These are phyloP conservation scores for Penicillium nucicola DNA, from an alignment of 495 filamentous ascomycete genomes.

Conservation along the genomic window DNA sequence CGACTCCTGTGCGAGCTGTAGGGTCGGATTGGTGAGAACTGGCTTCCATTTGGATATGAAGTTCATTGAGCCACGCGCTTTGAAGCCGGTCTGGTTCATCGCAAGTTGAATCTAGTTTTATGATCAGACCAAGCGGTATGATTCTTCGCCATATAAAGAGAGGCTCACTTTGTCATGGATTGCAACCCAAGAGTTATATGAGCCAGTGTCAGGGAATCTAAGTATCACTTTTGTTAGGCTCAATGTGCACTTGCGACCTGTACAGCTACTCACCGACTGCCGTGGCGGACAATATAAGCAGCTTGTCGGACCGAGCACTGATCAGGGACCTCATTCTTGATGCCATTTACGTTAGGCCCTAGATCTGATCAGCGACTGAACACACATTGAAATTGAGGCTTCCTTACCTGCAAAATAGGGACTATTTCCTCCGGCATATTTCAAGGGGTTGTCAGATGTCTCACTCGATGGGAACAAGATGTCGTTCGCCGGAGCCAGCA, in stretches of 20 bases:
- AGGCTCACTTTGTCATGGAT: slow-evolving; percentile 39
- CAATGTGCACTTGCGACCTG: neutral
- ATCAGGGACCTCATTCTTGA: slow-evolving; percentile 44
- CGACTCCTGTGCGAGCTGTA: slow-evolving; percentile 49
- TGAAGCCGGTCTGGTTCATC: slow-evolving; percentile 27
- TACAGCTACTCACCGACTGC: slow-evolving; percentile 41
- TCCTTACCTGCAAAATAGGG: slow-evolving; percentile 50
- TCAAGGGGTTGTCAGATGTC: slow-evolving; percentile 29
- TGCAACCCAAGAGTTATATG: slow-evolving; percentile 49
- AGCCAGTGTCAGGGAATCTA: slow-evolving; percentile 46
- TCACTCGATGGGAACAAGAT: slow-evolving; percentile 34
- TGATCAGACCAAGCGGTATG: too few relatives aligned
- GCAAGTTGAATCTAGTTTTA: slow-evolving; percentile 36
- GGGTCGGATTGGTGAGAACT: slow-evolving; percentile 42
- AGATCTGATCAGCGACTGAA: too few relatives aligned
- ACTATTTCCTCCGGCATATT: slow-evolving; percentile 51
- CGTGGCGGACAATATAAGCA: slow-evolving; percentile 53
- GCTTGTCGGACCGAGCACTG: slow-evolving; percentile 53
- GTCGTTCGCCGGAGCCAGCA: slow-evolving; percentile 35
- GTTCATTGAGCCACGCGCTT: slow-evolving; percentile 35
- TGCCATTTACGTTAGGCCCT: slow-evolving; percentile 46
- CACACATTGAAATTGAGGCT: too few relatives aligned
- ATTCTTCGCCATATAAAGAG: neutral
- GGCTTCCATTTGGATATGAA: slow-evolving; percentile 54
- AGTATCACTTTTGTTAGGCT: neutral